These are phyloP conservation scores for Galerina sulciceps DNA, from an alignment of 768 basidiomycete species.

Conservation along the genomic window DNA sequence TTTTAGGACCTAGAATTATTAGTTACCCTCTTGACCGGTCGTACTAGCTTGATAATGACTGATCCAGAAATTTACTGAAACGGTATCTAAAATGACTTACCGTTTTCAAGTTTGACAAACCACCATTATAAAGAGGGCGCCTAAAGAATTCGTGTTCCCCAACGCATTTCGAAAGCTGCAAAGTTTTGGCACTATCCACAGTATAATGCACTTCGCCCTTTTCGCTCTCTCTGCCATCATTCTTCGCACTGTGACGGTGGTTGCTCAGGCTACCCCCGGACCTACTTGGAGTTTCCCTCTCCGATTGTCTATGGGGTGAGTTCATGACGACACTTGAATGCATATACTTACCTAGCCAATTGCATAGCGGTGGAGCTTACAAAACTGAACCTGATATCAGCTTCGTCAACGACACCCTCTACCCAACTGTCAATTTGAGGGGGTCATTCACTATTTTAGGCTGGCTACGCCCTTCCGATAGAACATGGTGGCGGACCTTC, in stretches of 20 bases:
- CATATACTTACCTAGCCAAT: too few relatives aligned
- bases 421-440: neutral
- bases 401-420: neutral
- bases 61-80: too few relatives aligned
- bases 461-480: neutral
- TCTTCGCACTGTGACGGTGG: neutral
- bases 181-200: too few relatives aligned
- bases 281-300: slow-evolving; percentile 5
- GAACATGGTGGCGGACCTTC: neutral
- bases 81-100: too few relatives aligned
- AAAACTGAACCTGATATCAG: neutral
- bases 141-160: too few relatives aligned
- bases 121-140: too few relatives aligned
- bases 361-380: neutral
- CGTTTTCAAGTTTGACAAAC: too few relatives aligned
- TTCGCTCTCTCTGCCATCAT: neutral
- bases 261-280: neutral
- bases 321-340: too few relatives aligned
- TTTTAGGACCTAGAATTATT: too few relatives aligned
- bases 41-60: too few relatives aligned
- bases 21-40: too few relatives aligned
- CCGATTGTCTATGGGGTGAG: slow-evolving; percentile 2
- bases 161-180: too few relatives aligned
- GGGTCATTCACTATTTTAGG: slow-evolving; percentile 2
- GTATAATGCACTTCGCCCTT: neutral